Evolutionary conservation across 768 basidiomycete genomes (phyloP), one percentile per base, ranked within the genome.

Genomic region (Agrocybe praecox): DNA sequence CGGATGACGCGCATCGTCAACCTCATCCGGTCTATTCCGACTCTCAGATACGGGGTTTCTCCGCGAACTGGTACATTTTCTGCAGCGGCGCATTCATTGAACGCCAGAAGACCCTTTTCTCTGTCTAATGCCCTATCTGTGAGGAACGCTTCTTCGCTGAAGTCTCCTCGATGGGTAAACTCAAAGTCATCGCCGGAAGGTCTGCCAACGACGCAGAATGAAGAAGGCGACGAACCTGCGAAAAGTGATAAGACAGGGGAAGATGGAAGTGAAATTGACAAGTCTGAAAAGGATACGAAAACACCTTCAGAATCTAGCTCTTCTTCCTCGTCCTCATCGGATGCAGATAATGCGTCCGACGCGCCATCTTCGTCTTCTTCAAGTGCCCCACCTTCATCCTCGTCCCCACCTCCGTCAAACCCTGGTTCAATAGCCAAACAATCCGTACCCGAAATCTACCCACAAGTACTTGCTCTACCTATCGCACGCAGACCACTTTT

Each of bases 401-500:
- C 62, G 6, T 45, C 66, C 1, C 52, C 68, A 0, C 55, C 68
- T 17, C 68, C 69, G 10, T 78, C 66, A 60, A 74, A 59, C 56
- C 76, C 67, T 40, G 78, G 60, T 62, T 80, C 89, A 19, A 89
- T 93, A 62, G 87, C 93, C 4, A 93, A 92, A 62, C 92, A 91
- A 56, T 87, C 90, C 15, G 88, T 97, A 4, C 95, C 96, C 0
- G 93, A 94, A 70, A 67, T 85, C 56, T 98, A 98, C 72, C 96
- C 96, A 1, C 93, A 96, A 69, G 89, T 98, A 43, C 83, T 98
- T 23, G 96, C 96, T 2, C 84, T 98, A 0, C 96, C 96, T 3
- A 98, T 98, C 57, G 94, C 94, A 29, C 88, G 95, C 43, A 84
- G 96, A 17, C 96, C 96, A 1, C 87, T 98, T 46, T 98, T 98